These are phyloP conservation scores for Bondarzewia mesenterica DNA, from an alignment of 1,284 basidiomycete genomes.

Conservation along the genomic window DNA sequence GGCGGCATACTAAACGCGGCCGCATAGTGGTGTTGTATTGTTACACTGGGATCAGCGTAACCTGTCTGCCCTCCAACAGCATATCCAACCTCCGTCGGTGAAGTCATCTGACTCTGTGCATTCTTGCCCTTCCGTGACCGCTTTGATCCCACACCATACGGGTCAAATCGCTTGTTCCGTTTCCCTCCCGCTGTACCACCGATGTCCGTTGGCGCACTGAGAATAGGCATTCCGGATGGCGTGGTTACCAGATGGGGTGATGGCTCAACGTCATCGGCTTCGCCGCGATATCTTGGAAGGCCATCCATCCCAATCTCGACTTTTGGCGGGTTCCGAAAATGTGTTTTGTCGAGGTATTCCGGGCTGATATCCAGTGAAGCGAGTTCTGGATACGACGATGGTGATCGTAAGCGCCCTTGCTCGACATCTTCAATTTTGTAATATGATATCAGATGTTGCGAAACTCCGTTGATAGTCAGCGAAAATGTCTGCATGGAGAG, in stretches of 20 bases:
- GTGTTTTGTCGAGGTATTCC: slow-evolving; percentile 84
- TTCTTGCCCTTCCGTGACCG: slow-evolving; percentile 23
- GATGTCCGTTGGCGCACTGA: slow-evolving; percentile 34
- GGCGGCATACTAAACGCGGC: slow-evolving; percentile 12
- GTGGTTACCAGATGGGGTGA: slow-evolving; percentile 41
- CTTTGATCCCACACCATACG: slow-evolving; percentile 28
- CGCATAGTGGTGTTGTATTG: slow-evolving; percentile 11
- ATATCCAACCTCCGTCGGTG: slow-evolving; percentile 10
- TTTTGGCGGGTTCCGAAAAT: slow-evolving; percentile 86
- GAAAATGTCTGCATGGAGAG: slow-evolving; percentile 73
- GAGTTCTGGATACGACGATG: slow-evolving; percentile 85
- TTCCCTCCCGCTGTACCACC: slow-evolving; percentile 25
- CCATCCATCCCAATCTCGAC: slow-evolving; percentile 82
- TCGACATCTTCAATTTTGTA: slow-evolving; percentile 92
- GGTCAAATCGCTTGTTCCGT: slow-evolving; percentile 46
- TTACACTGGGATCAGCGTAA: slow-evolving; percentile 11
- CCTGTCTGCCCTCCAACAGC: slow-evolving; percentile 1
- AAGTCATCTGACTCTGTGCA: slow-evolving; percentile 9
- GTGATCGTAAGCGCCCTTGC: slow-evolving; percentile 78
- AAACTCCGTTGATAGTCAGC: slow-evolving; percentile 74
- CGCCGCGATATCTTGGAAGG: slow-evolving; percentile 70
- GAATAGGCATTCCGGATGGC: slow-evolving; percentile 39
- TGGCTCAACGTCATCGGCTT: slow-evolving; percentile 57
- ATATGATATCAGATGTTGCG: slow-evolving; percentile 95
- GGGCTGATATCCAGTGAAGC: slow-evolving; percentile 80